A percentile compares a stretch with the other conserved stretches of the same genome.
phyloP scores from a whole-genome alignment of 2,329 filamentous ascomycete genomes.

The Pseudocercospora cruenta region DNA sequence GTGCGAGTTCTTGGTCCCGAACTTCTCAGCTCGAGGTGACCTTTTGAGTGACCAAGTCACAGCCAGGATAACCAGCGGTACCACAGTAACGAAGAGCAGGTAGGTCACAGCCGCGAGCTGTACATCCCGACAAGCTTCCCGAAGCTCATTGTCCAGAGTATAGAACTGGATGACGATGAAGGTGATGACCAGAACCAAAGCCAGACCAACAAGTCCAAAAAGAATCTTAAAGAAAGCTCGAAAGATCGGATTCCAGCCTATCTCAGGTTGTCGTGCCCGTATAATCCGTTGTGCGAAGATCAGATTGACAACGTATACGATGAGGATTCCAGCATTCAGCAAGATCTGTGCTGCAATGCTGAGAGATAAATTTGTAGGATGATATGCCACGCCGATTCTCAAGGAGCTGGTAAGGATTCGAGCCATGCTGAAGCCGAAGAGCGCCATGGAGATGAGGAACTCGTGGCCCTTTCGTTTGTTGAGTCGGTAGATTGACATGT shows the following conservation, averaged over 20 bases:
- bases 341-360: constrained; percentile 39
- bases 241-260: constrained; percentile 34
- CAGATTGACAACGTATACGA: constrained; percentile 38
- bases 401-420: constrained; percentile 46
- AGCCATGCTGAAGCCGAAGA: constrained; percentile 51
- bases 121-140: constrained; percentile 23
- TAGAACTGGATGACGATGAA: constrained; percentile 37
- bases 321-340: constrained; percentile 36
- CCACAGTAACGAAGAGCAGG: constrained; percentile 29
- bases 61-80: constrained; percentile 31
- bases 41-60: constrained; percentile 22
- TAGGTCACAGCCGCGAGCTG: constrained; percentile 31
- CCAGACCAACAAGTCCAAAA: constrained; percentile 21
- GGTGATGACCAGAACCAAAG: constrained; percentile 33
- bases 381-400: constrained; percentile 36
- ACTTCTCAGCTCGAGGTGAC: constrained; percentile 19
- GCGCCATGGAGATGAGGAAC: constrained; percentile 45
- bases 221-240: constrained; percentile 18
- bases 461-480: constrained; percentile 45
- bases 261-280: constrained; percentile 32
- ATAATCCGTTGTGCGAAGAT: constrained; percentile 37
- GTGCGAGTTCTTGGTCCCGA: constrained; percentile 25
- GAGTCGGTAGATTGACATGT: constrained; percentile 48
- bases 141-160: constrained; percentile 29
- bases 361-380: constrained; percentile 35